Evolutionary conservation across 352 stramenopile species (phyloP), one percentile per base, ranked within the genome.

Genomic region (Lagenidium sp.): DNA sequence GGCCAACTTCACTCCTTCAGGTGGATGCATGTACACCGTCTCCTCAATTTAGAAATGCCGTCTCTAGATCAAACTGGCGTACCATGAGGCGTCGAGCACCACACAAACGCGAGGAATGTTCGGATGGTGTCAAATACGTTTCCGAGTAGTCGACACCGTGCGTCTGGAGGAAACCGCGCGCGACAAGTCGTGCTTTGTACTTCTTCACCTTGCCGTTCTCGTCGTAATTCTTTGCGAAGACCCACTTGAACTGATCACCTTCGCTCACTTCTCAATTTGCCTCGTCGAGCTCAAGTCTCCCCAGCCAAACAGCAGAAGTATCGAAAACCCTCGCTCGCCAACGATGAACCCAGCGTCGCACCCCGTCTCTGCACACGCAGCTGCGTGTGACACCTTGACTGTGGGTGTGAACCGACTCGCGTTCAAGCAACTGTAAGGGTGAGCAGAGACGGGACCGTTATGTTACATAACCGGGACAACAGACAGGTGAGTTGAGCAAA

Each of bases 31-130:
- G 30, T 52, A 60, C 3, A 63, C 54, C 0, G 29, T n/a, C 19
- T 68, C 55, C 2, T 61, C 28, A 0, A 28, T 71, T 65, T 0
- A 70, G 23, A 32, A 72, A 69, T 4, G 64, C 55, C 11, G 60
- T 68, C 6, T 69, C 46, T 26, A 73, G 21, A 22, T 57, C 46
- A 24, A 41, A 53, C 23, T 65, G 56, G 10, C 26, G 12, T 13
- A 60, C 30, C 3, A 25, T 8, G 24, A 35, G 16, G 6, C 37
- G 4, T 10, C 18, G 5, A 13, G 13, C 5, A 28, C 36, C 40
- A n/a, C 43, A 36, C 15, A n/a, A 53, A 12, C 2, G 43, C 23
- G 11, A 58, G 40, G 13, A 53, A 29, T 2, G 50, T 34, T 24
- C 50, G 42, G 13, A 57, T 41, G 5, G 41, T 34, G 24, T 51